Percentiles rank a stretch among this genome's conserved stretches.
These are phyloP conservation scores for Punica granatum DNA, from an alignment of 345 rosid species.

Conservation along the genomic window DNA sequence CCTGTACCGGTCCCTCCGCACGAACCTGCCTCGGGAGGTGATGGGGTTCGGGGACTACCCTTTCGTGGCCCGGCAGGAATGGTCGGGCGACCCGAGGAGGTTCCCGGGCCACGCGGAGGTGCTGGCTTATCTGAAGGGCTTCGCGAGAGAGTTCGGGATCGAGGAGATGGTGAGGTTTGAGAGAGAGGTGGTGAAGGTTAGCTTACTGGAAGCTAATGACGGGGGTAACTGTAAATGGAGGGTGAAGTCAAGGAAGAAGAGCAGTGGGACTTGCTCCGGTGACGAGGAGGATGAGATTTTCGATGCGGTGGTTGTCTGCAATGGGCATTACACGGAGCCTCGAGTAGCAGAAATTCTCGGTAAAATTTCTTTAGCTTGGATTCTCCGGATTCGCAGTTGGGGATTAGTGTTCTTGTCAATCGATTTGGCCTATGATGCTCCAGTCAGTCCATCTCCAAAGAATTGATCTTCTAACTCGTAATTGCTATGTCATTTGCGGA, in stretches of 20 bases:
- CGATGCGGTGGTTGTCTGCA: conserved; percentile 74
- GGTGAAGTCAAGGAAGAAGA: conserved; percentile 30
- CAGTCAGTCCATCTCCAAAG: too few species aligned
- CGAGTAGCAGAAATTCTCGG: conserved; percentile 60
- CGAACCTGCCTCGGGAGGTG: conserved; percentile 75
- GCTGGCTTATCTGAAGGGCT: conserved; percentile 48
- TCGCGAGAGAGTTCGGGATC: conserved; percentile 47
- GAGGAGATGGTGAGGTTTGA: conserved; percentile 59
- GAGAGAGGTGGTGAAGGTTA: conserved; percentile 44
- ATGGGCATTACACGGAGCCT: conserved; percentile 64
- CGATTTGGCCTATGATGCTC: too few species aligned
- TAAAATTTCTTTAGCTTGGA: conserved; percentile 5
- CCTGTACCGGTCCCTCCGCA: conserved; percentile 75
- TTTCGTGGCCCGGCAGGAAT: conserved; percentile 25
- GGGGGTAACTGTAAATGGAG: conserved; percentile 49
- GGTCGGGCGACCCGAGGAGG: conserved; percentile 53
- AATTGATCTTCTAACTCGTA: background rate
- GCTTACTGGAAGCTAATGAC: conserved; percentile 16
- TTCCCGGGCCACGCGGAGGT: conserved; percentile 75
- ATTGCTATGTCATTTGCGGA: too few species aligned
- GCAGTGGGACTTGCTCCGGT: too few species aligned
- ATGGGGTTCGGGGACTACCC: conserved; percentile 84
- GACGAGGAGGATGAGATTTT: conserved; percentile 39
- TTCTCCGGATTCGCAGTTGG: background rate
- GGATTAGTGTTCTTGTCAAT: background rate